Base-by-base conservation (phyloP, 2,329 filamentous ascomycete genomes). In the Talaromyces sp. region DNA sequence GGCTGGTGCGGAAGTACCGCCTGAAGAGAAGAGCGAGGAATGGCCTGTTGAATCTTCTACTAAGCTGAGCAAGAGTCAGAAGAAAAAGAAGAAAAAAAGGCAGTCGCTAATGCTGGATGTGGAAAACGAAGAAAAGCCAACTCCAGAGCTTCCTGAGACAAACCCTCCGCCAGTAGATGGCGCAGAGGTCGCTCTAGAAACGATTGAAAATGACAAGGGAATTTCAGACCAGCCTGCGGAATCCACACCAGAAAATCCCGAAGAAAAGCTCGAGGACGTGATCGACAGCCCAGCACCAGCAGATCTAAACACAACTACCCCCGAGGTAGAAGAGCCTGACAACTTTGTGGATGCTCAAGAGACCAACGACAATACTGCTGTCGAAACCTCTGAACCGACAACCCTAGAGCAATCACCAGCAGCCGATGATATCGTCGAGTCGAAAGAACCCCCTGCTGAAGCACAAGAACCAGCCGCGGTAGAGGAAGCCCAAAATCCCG, bases 41-140 rank as follows among this genome's bases (percentile, higher is more conserved):
- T 28, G 28, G 40, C 51, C 50, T 50, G 33, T 27, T 28, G n/a
- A 56, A 28, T n/a, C 51, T 51, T 61, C 62, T 1, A 31, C 36
- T 27, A 58, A 61, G 34, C 57, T 56, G 55, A 63, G 42, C 51
- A 71, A 73, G 59, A 73, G 71, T 60, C 67, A 70, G 42, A 73
- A 74, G 62, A 69, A 70, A 58, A 69, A 70, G 58, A 70, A 68
- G 61, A 70, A 68, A 62, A 69, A 67, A 55, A 65, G 63, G 10
- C 66, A 66, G 30, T 68, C 67, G 30, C 16, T 54, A 16, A 54
- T 52, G 23, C 30, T 56, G 14, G 61, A 60, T 62, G 59, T 34
- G 30, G 23, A 47, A 10, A 47, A 44, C 30, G 56, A 6, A 18
- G 58, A 50, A 40, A 57, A 57, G 9, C 23, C 12, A 23, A 16